Conservation (phyloP, 805 yeast species). For the Scheffersomyces ergatensis region DNA sequence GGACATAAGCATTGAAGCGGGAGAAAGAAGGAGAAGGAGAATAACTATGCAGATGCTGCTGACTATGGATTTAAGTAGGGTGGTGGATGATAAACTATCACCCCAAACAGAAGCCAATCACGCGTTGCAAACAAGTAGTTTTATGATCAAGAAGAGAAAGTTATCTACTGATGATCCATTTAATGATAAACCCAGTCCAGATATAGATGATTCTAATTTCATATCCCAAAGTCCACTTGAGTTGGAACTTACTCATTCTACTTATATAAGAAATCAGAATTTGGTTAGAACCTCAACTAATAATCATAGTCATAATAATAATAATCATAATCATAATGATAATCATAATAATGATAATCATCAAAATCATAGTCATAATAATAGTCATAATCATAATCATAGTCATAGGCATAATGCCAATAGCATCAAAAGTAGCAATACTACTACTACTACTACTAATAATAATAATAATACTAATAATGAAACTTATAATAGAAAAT, state of each 20-base stretch:
- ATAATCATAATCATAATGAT: not conserved
- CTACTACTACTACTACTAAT: not conserved
- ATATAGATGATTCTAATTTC: not conserved
- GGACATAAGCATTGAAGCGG: too few relatives aligned
- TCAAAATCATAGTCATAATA: not conserved
- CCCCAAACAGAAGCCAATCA: not conserved
- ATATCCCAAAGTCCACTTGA: not conserved
- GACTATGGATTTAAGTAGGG: not conserved
- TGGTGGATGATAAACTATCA: not conserved
- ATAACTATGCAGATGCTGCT: too few relatives aligned
- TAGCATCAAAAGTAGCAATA: not conserved
- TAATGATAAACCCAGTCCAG: constrained; percentile 8
- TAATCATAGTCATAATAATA: not conserved
- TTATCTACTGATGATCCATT: constrained; percentile 14
- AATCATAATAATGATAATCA: not conserved
- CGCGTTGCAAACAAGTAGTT: not conserved
- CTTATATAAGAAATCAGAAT: constrained; percentile 4
- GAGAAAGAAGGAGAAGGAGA: too few relatives aligned
- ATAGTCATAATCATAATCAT: not conserved
- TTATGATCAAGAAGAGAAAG: constrained; percentile 1
- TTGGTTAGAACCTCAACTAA: not conserved
- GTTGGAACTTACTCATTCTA: not conserved
- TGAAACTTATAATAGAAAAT: not conserved
- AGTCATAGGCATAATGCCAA: not conserved
- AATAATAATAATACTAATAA: not conserved